Base-by-base conservation (phyloP, 163 green algal species). In the Prototheca cutis region DNA sequence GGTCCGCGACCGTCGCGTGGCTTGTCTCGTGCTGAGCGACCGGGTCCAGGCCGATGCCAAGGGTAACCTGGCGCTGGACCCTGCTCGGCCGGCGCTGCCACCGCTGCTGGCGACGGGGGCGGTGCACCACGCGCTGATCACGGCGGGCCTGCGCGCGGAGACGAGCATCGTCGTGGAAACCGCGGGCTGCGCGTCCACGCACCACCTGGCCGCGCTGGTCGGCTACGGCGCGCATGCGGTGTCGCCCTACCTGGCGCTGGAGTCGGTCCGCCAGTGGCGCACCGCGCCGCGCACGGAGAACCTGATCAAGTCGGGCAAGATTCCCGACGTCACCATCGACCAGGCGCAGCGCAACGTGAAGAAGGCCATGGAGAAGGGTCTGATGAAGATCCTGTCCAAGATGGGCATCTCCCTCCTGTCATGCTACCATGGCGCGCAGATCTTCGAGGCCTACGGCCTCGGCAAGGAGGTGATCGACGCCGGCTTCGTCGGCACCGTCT, bases 321-420 rank as follows among this genome's bases (percentile, higher is more conserved):
- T 94, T 8, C 75, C 87, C 3, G 80, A 89, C 59, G 73, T 97
- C 24, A 84, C 60, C 18, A 75, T 91, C 0, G 73, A 83, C 58
- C 70, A 84, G 31, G 83, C 80, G 6, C 92, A 97, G 79, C 76
- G 78, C 59, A 98, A 98, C 84, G 94, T 89, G 70, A 94, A 95
- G 68, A 94, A 93, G 72, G 84, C 81, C 4, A 64, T 97, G 53
- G 90, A 97, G 80, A 94, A 92, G 78, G 93, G 93, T 32, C 78
- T 98, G 52, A 79, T 96, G 28, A 99, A 99, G 84, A 99, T 99
- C 76, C 69, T 99, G 67, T 96, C 86, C 68, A 99, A 99, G 87
- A 98, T 99, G 91, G 93, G 93, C 70, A 98, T 99, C 80, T 93
- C 77, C 47, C 84, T 98, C 59, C 85, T 99, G 53, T 84, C 74